Evolutionary conservation across 2,329 filamentous ascomycete genomes (phyloP).

Genomic region (Geosmithia morbida): DNA sequence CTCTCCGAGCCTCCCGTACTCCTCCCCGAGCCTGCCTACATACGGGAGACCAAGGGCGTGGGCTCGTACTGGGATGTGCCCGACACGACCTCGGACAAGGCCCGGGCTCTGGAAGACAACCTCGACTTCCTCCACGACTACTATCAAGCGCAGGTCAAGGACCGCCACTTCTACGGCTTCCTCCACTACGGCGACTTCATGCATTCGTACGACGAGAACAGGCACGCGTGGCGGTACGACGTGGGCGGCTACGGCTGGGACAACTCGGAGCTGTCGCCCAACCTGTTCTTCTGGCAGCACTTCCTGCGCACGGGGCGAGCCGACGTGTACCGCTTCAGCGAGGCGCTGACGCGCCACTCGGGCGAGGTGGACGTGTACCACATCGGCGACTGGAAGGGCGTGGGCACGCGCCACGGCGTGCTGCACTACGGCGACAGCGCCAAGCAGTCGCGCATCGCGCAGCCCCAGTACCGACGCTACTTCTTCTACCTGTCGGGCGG

Average conservation of each 20-base stretch:
- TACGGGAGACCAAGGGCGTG: constrained; percentile 32
- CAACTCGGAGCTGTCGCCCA: constrained; percentile 46
- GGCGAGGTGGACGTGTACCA: constrained; percentile 50
- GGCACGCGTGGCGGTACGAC: constrained; percentile 48
- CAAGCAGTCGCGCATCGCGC: constrained; percentile 46
- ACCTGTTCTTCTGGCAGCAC: constrained; percentile 47
- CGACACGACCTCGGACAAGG: constrained; percentile 11
- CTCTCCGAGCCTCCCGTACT: constrained; percentile 36
- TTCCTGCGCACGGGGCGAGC: constrained; percentile 42
- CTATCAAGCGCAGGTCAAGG: constrained; percentile 38
- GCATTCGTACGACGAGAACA: constrained; percentile 43
- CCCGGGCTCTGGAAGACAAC: constrained; percentile 29
- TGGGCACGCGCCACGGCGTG: constrained; percentile 48
- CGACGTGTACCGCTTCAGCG: constrained; percentile 42
- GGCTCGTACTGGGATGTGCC: constrained; percentile 36
- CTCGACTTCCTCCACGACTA: constrained; percentile 40
- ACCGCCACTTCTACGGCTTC: constrained; percentile 48
- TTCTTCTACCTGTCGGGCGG: constrained; percentile 43
- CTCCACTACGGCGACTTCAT: constrained; percentile 47
- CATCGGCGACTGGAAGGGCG: constrained; percentile 37
- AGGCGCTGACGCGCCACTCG: constrained; percentile 41
- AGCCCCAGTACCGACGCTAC: constrained; percentile 36
- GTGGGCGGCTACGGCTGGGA: constrained; percentile 51
- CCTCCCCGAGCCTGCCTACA: constrained; percentile 28
- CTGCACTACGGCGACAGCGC: constrained; percentile 46